Percentiles rank a stretch among this genome's conserved stretches.
Conservation (phyloP, 805 yeast genomes). For the Yamadazyma sp. region DNA sequence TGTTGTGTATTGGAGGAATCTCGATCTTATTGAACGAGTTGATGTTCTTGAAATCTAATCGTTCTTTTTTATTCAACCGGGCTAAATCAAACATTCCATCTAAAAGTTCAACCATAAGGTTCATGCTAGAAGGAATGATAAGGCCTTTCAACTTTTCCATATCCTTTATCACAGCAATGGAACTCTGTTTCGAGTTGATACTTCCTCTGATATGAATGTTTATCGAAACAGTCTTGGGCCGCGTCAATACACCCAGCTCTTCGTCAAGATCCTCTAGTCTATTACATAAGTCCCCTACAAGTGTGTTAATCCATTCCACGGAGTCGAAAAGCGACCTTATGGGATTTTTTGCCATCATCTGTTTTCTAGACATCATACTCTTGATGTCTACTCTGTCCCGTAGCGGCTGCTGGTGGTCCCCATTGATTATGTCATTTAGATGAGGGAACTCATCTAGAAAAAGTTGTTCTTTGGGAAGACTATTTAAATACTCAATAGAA, state of each 20-base stretch:
- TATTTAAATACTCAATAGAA: conserved; percentile 48
- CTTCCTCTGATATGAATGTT: conserved; percentile 21
- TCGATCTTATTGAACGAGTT: conserved; percentile 20
- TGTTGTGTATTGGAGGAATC: conserved; percentile 46
- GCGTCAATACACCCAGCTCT: conserved; percentile 37
- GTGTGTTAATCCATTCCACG: conserved; percentile 77
- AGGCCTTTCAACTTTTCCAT: conserved; percentile 35
- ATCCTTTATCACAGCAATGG: conserved; percentile 35
- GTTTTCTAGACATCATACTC: conserved; percentile 88
- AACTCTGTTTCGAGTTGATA: conserved; percentile 40
- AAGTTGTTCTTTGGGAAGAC: conserved; percentile 34
- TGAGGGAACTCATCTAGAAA: conserved; percentile 47
- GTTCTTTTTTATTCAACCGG: conserved; percentile 22
- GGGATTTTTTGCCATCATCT: conserved; percentile 57
- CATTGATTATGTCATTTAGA: conserved; percentile 64
- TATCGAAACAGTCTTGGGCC: conserved; percentile 60
- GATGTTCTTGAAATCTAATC: conserved; percentile 16
- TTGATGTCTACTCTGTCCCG: conserved; percentile 62
- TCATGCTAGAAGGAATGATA: conserved; percentile 30
- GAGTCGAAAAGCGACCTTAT: conserved; percentile 58
- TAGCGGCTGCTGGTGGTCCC: conserved; percentile 55
- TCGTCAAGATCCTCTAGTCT: conserved; percentile 74
- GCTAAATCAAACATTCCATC: conserved; percentile 22
- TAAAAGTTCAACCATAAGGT: conserved; percentile 42
- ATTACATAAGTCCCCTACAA: conserved; percentile 72